Evolutionary conservation across 768 basidiomycete species (phyloP).

Genomic region (Gloeopeniophorella convolvens): DNA sequence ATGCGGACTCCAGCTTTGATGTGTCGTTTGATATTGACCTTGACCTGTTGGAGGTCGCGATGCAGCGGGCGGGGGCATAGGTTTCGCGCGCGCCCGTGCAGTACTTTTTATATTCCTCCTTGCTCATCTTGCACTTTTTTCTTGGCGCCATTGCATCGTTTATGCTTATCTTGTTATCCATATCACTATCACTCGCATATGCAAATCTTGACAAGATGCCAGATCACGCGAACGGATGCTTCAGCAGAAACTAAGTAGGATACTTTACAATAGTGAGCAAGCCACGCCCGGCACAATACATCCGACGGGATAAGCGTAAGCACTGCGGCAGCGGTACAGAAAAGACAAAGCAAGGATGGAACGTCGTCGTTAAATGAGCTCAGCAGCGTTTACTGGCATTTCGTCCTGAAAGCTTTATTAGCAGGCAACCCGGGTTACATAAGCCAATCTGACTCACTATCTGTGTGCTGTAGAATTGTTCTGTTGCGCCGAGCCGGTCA

Average conservation of each 20-base stretch:
- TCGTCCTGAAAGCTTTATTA: constrained; percentile 61
- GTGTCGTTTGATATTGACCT: constrained; percentile 15
- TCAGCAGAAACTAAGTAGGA: constrained; percentile 11
- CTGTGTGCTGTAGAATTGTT: constrained; percentile 96
- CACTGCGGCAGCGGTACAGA: constrained; percentile 10
- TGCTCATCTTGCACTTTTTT: too few relatives aligned
- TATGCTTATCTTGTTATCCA: too few relatives aligned
- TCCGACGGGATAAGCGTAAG: neutral
- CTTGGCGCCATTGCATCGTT: too few relatives aligned
- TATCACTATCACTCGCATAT: too few relatives aligned
- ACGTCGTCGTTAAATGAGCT: constrained; percentile 63
- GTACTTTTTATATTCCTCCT: too few relatives aligned
- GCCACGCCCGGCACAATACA: constrained; percentile 6
- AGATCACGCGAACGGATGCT: neutral
- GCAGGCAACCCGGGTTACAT: constrained; percentile 5
- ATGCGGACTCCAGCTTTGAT: constrained; percentile 16
- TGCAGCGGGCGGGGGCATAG: constrained; percentile 6
- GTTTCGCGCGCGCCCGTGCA: too few relatives aligned
- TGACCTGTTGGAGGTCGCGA: constrained; percentile 12
- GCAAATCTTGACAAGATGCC: too few relatives aligned
- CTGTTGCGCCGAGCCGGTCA: constrained; percentile 31
- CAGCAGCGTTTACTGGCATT: constrained; percentile 98
- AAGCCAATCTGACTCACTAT: constrained; percentile 48
- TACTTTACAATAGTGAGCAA: constrained; percentile 13
- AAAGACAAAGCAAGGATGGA: neutral